A percentile compares a stretch with the other conserved stretches of the same genome.
phyloP scores from a whole-genome alignment of 768 basidiomycete species.

The Phanerodontia chrysosporium region DNA sequence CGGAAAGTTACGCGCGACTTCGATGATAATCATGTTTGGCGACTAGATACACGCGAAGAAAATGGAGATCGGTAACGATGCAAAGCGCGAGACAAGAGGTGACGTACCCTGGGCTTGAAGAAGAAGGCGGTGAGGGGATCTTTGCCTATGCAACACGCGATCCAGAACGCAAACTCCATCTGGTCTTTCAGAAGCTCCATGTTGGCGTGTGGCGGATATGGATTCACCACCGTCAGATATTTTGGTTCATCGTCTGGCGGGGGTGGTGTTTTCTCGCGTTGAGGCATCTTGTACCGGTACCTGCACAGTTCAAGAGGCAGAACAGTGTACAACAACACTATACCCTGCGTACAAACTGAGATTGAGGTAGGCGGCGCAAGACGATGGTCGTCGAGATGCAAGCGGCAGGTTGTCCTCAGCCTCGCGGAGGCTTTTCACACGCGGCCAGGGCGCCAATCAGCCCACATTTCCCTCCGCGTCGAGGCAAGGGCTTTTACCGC shows the following conservation, averaged over 20 bases:
- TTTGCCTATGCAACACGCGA: slow-evolving; percentile 36
- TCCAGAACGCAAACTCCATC: slow-evolving; percentile 37
- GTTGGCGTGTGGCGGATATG: slow-evolving; percentile 39
- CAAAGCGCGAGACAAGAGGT: neutral
- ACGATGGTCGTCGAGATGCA: no score
- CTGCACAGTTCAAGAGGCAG: no score
- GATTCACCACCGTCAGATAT: slow-evolving; percentile 41
- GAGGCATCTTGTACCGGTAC: slow-evolving; percentile 31
- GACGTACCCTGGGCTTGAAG: slow-evolving; percentile 40
- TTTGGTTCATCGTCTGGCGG: slow-evolving; percentile 40
- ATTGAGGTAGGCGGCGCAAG: no score
- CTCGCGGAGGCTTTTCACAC: no score
- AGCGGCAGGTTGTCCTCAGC: no score
- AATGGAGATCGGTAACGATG: neutral
- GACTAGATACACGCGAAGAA: slow-evolving; percentile 27
- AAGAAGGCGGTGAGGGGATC: slow-evolving; percentile 35
- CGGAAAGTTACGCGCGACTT: slow-evolving; percentile 30
- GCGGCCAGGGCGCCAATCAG: no score
- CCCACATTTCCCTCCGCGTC: no score
- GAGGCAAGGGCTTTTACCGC: no score
- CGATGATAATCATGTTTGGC: slow-evolving; percentile 42
- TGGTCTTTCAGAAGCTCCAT: slow-evolving; percentile 36
- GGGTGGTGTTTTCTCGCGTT: slow-evolving; percentile 39
- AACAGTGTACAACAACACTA: no score
- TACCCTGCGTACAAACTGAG: no score